Base-by-base conservation (phyloP, 495 filamentous ascomycete species). In the Aspergillus affinis region DNA sequence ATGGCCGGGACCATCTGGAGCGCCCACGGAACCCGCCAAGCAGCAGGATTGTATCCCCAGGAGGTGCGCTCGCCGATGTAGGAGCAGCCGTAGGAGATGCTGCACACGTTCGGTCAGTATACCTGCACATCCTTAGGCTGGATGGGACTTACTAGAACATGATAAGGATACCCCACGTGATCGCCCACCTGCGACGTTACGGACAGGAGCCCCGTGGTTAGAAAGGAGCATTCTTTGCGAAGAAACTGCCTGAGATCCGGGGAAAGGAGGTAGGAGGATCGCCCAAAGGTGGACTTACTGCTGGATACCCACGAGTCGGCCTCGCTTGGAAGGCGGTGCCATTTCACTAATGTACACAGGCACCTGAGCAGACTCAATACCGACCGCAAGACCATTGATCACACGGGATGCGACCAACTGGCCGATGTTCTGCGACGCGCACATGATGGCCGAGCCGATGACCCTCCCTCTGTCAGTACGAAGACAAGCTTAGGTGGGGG, bases 161-260 rank as follows among this genome's bases (percentile, higher is more conserved):
- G 70, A 92, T 91, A 50, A 92, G 59, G 58, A 92, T 92, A 68
- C 90, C 90, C 87, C 87, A 90, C 54, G 87, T 91, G 61, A 93
- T 91, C 49, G 89, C 85, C 88, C 89, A 90, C 36, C 36, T 41
- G 36, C 15, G 36, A 41, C 10, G 4, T 17, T 15, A 13, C 6
- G 2, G 36, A 41, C 36, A 41, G 1, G 36, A 17, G 3, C 1
- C 15, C 36, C 1, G 29, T 8, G 36, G 36, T 41, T 15, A 41
- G 36, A 15, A 4, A 41, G 15, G 12, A 1, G 6, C 29, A 15
- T 41, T 41, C 36, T 10, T 15, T 41, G 23, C 36, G 9, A 41
- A 41, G 36, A 4, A 41, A 10, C 29, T 32, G 29, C 29, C 29
- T 8, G 10, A 41, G 36, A 13, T 10, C 36, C 2, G 13, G 6